phyloP scores from a whole-genome alignment of 192 early-diverging fungal genomes.

The Geosiphon pyriformis region DNA sequence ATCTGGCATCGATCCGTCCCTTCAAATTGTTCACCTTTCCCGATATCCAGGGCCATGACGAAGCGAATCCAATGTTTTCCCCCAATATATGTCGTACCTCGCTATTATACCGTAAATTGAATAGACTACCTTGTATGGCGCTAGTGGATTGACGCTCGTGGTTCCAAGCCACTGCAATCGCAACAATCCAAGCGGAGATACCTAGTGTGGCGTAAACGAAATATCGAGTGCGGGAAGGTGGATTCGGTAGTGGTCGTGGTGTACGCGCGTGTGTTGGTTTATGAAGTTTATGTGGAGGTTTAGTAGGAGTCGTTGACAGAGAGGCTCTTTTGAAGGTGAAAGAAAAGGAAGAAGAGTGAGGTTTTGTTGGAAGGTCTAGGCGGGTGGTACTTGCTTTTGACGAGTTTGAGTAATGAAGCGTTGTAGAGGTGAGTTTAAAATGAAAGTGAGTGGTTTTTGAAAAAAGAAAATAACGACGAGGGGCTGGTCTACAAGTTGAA shows the following conservation, averaged over 20 bases:
- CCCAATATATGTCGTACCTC: constrained; percentile 45
- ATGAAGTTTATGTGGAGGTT: neutral
- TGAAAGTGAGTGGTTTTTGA: too few species aligned
- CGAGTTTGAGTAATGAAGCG: too few species aligned
- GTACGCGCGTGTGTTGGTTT: neutral
- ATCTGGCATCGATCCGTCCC: constrained; percentile 50
- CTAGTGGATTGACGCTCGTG: constrained; percentile 51
- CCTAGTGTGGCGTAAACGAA: constrained; percentile 39
- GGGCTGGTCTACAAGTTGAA: too few species aligned
- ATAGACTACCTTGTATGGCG: constrained; percentile 53
- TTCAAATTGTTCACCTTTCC: constrained; percentile 58
- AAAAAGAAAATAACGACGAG: too few species aligned
- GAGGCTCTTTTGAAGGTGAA: neutral
- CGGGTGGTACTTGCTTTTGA: too few species aligned
- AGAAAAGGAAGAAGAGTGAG: neutral
- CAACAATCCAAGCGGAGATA: constrained; percentile 46
- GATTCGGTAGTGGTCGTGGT: constrained; percentile 27
- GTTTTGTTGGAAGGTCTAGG: neutral
- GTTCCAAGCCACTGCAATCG: constrained; percentile 46
- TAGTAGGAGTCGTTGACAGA: neutral
- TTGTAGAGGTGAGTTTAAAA: too few species aligned
- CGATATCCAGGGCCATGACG: constrained; percentile 56
- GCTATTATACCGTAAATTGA: constrained; percentile 50
- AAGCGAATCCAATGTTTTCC: constrained; percentile 46
- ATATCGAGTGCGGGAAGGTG: constrained; percentile 21